Conservation (phyloP, 2,329 filamentous ascomycete species). For the Fusarium paranaense region DNA sequence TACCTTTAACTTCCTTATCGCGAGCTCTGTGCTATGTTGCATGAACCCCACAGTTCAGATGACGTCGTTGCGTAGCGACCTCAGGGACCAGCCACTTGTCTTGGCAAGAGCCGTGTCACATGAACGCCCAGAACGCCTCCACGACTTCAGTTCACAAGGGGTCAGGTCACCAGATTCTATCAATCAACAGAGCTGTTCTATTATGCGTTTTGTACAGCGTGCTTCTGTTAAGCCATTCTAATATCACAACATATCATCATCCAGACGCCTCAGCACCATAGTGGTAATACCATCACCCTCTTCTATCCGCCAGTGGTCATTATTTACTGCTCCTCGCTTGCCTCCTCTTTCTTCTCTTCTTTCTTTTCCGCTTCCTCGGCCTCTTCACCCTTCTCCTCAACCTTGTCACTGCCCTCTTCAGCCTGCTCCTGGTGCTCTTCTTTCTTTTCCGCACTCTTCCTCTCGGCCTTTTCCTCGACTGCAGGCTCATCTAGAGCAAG, state of each 20-base stretch:
- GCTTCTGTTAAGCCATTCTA: constrained; percentile 4
- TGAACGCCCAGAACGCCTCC: not conserved
- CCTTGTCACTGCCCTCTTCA: not conserved
- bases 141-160: not conserved
- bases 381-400: constrained; percentile 10
- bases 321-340: constrained; percentile 4
- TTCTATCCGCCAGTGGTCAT: not conserved
- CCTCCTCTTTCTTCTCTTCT: constrained; percentile 11
- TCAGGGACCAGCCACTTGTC: not conserved
- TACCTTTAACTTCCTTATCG: constrained; percentile 22
- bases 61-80: constrained; percentile 29
- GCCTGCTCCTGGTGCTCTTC: constrained; percentile 4
- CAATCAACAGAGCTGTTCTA: constrained; percentile 12
- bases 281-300: not conserved
- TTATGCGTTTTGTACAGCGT: constrained; percentile 17
- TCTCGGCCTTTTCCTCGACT: constrained; percentile 10
- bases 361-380: constrained; percentile 4
- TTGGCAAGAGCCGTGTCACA: constrained; percentile 3
- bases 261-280: constrained; percentile 10
- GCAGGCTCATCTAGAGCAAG: constrained; percentile 62
- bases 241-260: constrained; percentile 11
- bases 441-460: not conserved
- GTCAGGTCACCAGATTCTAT: not conserved
- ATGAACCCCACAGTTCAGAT: constrained; percentile 31
- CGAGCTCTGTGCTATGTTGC: constrained; percentile 6